Evolutionary conservation across 371 early-diverging fungal genomes (phyloP), one percentile per base, ranked within the genome.

Genomic region (Mucor mucedo): DNA sequence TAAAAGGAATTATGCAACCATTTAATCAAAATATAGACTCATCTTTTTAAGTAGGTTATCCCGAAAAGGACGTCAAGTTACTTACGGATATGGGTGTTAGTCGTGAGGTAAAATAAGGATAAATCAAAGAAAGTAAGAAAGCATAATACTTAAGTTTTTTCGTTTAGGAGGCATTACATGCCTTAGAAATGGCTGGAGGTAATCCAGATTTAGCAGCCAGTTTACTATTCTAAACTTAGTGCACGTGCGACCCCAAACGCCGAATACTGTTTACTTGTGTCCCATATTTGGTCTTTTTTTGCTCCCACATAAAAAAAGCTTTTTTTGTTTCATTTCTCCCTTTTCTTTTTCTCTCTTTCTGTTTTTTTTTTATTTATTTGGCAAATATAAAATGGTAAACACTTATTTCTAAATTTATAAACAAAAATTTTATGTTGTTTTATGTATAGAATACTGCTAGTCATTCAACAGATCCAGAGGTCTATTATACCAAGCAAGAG

Each of bases 141-240:
- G 16, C n/a, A 56, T 56, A 13, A 16, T 14, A 9, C 16, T 47
- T 21, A 21, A 21, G 21, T 4, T 4, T 2, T 6, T 28, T 16
- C 3, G 72, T 88, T 39, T 82, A 86, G 44, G 86, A 93, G 68
- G 96, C 94, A 2, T 86, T 96, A 52, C 71, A 82, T 44, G 91
- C 93, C 27, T 76, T 98, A 55, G 91, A 94, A 48, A 89, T 87
- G 38, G 84, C 92, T 27, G 85, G 84, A 16, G 98, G 98, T 5
- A 88, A 96, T 68, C 84, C 87, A 6, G 96, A 96, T 59, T 50
- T 92, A 40, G 98, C 98, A 5, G 96, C 95, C 3, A 87, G 88
- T 58, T 75, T 93, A 52, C 73, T 92, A 52, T 92, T 93, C 58
- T 76, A 79, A 71, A 56, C 9, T 33, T 9, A 32, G 48, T 11